Evolutionary conservation across 1,284 basidiomycete species (phyloP).

Genomic region (Bondarzewia mesenterica): DNA sequence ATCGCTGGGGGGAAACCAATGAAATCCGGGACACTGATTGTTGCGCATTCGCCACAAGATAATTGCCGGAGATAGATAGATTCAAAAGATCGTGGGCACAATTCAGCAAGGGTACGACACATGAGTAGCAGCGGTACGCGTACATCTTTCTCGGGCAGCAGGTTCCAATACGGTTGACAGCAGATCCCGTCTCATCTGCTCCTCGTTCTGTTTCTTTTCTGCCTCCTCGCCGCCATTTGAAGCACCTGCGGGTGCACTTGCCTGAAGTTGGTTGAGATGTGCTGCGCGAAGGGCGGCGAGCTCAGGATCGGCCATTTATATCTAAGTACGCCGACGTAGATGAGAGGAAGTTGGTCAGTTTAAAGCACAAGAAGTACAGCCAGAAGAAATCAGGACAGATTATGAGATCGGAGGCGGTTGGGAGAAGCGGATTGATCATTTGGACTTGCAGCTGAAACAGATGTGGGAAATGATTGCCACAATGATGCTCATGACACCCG

Average conservation of each 20-base stretch:
- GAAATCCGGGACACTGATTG: constrained; percentile 80
- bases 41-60: constrained; percentile 1
- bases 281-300: constrained; percentile 37
- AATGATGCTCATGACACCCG: neutral
- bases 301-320: constrained; percentile 33
- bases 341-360: neutral
- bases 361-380: neutral
- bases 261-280: constrained; percentile 30
- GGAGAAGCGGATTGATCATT: too few relatives aligned
- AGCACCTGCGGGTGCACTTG: constrained; percentile 12
- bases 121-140: constrained; percentile 25
- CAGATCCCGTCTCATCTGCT: constrained; percentile 72
- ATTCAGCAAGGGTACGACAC: neutral
- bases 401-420: too few relatives aligned
- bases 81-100: neutral
- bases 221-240: constrained; percentile 38
- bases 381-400: neutral
- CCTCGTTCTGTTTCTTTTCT: constrained; percentile 55
- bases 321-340: neutral
- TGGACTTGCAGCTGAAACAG: too few relatives aligned
- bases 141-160: constrained; percentile 86
- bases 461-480: too few relatives aligned
- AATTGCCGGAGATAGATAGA: neutral
- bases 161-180: constrained; percentile 85
- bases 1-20: constrained; percentile 85